Base-by-base conservation (phyloP, 1,284 basidiomycete species). In the Moesziomyces aphidis region DNA sequence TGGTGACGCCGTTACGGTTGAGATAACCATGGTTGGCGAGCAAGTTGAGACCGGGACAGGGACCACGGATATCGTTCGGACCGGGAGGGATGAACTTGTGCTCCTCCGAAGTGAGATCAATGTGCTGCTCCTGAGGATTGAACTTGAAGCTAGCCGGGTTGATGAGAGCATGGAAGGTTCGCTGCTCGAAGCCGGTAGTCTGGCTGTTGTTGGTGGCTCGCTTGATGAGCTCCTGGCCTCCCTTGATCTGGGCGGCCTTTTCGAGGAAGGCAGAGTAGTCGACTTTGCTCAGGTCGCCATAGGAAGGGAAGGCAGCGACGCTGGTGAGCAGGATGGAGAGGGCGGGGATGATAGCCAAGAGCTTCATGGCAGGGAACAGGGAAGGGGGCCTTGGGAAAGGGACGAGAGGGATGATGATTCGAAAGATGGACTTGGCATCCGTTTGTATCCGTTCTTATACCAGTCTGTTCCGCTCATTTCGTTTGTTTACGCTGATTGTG, bases 21-120 rank as follows among this genome's bases (percentile, higher is more conserved):
- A 79, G 61, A 55, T 77, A 79, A 15, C 76, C 76, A 48, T 79
- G 77, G 61, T 79, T 79, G 51, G 77, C 62, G 43, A 79, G 49
- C 48, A 73, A 23, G 61, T 73, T 76, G 61, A 76, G 74, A 51
- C 74, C 77, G 45, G 75, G 77, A 48, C 77, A 78, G 36, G 74
- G 75, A 19, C 77, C 77, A 48, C 77, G 71, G 62, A 77, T 78
- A 36, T 78, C 77, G 46, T 56, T 61, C 15, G 75, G 64, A 17
- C 71, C 71, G 11, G 77, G 77, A 39, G 77, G 50, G 48, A 68
- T 61, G 56, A 71, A 78, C 65, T 77, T 67, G 71, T 78, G 77
- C 63, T 74, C 61, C 28, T 74, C 77, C 39, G 66, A 70, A 28
- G 67, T 66, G 10, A 78, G 59, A 54, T 74, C 71, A 31, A 78